phyloP scores from a whole-genome alignment of 352 stramenopile species.

The Thraustochytrium sp. region DNA sequence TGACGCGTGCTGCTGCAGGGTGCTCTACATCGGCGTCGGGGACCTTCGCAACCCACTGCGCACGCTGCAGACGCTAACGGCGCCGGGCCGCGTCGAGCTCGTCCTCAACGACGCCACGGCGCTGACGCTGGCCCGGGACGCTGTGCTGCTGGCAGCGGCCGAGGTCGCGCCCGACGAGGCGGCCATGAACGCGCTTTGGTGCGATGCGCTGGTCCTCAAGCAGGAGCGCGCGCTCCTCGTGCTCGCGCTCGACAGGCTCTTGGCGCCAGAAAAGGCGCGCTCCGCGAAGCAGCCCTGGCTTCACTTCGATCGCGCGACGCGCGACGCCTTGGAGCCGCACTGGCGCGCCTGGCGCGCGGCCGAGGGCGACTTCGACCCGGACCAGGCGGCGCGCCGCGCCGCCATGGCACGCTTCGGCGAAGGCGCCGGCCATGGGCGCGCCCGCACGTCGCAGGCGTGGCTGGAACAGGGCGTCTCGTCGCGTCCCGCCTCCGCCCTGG shows the following conservation, averaged over 20 bases:
- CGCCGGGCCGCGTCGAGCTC: not conserved
- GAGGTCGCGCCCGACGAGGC: not conserved
- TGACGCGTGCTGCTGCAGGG: not conserved
- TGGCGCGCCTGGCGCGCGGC: not conserved
- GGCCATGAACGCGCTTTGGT: not conserved
- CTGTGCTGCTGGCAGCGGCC: not conserved
- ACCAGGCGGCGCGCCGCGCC: not conserved
- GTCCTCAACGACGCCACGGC: slow-evolving; percentile 10
- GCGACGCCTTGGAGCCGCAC: not conserved
- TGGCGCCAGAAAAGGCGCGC: not conserved
- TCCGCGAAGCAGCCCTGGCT: not conserved
- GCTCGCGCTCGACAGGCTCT: not conserved
- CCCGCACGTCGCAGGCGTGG: not conserved
- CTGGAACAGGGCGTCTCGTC: not conserved
- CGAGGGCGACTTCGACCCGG: not conserved
- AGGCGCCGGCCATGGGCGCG: not conserved
- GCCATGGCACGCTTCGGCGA: not conserved
- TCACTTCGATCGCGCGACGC: not conserved
- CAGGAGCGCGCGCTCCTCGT: not conserved
- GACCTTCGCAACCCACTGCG: slow-evolving; percentile 9
- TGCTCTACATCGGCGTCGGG: slow-evolving; percentile 19
- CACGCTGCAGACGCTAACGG: not conserved
- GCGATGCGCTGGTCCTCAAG: not conserved
- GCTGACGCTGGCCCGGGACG: slow-evolving; percentile 1
- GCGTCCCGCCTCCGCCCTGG: not conserved